Percentiles rank a stretch among this genome's conserved stretches.
Evolutionary conservation across 2,329 filamentous ascomycete genomes (phyloP).

Genomic region (Aspergillus thermomutatus): DNA sequence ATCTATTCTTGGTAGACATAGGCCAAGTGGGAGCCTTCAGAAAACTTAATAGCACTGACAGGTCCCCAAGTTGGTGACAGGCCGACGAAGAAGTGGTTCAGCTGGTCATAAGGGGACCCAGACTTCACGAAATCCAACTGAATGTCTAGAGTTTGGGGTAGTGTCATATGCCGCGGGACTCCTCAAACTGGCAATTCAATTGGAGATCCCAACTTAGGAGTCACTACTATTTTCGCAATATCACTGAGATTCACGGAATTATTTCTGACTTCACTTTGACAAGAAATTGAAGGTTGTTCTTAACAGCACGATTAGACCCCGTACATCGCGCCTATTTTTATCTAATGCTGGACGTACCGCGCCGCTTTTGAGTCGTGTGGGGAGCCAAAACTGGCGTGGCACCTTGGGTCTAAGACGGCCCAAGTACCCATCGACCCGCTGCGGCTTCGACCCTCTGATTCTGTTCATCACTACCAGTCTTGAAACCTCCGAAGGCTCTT

Average conservation of each 20-base stretch:
- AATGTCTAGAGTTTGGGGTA: background rate
- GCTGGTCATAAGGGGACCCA: slow-evolving; percentile 5
- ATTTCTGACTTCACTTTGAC: background rate
- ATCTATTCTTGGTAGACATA: slow-evolving; percentile 2
- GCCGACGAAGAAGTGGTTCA: slow-evolving; percentile 8
- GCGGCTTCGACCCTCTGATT: background rate
- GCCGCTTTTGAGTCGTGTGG: background rate
- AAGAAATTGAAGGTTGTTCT: background rate
- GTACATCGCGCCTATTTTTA: background rate
- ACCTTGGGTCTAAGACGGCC: background rate
- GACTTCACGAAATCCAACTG: slow-evolving; percentile 6
- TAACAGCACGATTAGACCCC: background rate
- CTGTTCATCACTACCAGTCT: too few species aligned
- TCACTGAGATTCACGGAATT: background rate
- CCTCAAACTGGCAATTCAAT: background rate
- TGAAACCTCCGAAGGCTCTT: too few species aligned
- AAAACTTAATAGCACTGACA: slow-evolving; percentile 11
- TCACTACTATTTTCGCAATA: background rate
- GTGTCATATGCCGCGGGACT: background rate
- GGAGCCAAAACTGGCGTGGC: background rate
- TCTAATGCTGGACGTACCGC: background rate
- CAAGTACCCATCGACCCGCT: background rate
- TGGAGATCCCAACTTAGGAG: background rate
- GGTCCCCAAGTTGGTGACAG: slow-evolving; percentile 5
- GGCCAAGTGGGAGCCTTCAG: slow-evolving; percentile 2